Evolutionary conservation across 805 yeast species (phyloP).

Genomic region (Schwanniomyces pseudopolymorphus): DNA sequence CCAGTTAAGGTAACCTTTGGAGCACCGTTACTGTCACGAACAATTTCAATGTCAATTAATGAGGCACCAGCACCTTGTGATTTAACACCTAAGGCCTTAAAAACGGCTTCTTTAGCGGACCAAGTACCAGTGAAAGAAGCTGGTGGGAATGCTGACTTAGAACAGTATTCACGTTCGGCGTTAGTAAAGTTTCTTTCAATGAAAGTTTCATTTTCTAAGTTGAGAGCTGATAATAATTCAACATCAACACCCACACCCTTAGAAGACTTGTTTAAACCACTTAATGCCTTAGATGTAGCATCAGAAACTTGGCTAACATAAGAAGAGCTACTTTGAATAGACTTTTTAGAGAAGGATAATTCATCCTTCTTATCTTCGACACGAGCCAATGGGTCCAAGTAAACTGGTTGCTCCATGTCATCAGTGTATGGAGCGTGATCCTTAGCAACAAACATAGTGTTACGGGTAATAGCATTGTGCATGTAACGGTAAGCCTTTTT

Average conservation of each 20-base stretch:
- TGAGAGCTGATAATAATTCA: slow-evolving; percentile 79
- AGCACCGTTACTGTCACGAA: slow-evolving; percentile 69
- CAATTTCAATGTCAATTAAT: slow-evolving; percentile 85
- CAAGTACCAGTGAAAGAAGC: slow-evolving; percentile 97
- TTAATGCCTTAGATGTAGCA: slow-evolving; percentile 65
- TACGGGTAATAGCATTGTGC: slow-evolving; percentile 91
- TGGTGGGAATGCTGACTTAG: slow-evolving; percentile 68
- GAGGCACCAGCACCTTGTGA: slow-evolving; percentile 96
- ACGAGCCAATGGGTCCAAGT: slow-evolving; percentile 94
- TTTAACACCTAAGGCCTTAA: slow-evolving; percentile 88
- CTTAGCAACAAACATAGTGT: slow-evolving; percentile 90
- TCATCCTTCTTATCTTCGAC: slow-evolving; percentile 47
- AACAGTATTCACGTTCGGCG: slow-evolving; percentile 77
- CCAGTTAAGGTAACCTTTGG: slow-evolving; percentile 82
- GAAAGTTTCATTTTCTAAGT: slow-evolving; percentile 86
- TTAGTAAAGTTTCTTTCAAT: slow-evolving; percentile 88
- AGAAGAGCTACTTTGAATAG: slow-evolving; percentile 45
- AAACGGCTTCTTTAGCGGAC: slow-evolving; percentile 99
- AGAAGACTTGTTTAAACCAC: slow-evolving; percentile 52
- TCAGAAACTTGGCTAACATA: slow-evolving; percentile 50
- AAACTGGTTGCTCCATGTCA: slow-evolving; percentile 84
- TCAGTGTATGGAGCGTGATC: slow-evolving; percentile 90
- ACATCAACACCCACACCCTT: slow-evolving; percentile 96
- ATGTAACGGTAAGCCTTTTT: slow-evolving; percentile 89
- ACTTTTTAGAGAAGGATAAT: slow-evolving; percentile 48